Percentiles rank a stretch among this genome's conserved stretches.
Conservation (phyloP, 2,329 filamentous ascomycete species). For the Colletotrichum melonis region DNA sequence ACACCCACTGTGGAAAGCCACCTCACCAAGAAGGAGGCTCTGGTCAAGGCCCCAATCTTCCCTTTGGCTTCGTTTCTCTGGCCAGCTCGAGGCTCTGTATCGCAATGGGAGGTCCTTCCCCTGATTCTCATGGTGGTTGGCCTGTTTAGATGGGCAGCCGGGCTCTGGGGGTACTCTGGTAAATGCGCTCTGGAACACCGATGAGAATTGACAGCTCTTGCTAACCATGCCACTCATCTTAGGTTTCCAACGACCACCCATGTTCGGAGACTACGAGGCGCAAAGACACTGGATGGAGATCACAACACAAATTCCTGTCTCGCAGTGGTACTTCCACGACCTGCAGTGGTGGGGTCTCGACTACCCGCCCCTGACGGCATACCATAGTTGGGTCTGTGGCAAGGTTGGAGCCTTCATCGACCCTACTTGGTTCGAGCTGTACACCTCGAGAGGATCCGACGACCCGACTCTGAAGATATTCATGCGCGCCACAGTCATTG, state of each 20-base stretch:
- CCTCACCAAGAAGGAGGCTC: conserved; percentile 52
- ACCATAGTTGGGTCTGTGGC: conserved; percentile 96
- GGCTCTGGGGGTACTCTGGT: conserved; percentile 97
- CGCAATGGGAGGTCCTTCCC: conserved; percentile 93
- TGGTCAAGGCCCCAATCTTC: conserved; percentile 77
- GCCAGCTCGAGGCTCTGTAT: conserved; percentile 85
- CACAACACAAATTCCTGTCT: conserved; percentile 87
- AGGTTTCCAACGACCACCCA: conserved; percentile 85
- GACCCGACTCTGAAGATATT: conserved; percentile 87
- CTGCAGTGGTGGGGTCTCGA: conserved; percentile 98
- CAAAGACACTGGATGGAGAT: conserved; percentile 99
- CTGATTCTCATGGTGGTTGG: conserved; percentile 90
- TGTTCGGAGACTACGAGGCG: conserved; percentile 97
- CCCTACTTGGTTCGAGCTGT: conserved; percentile 87
- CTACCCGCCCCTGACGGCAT: conserved; percentile 96
- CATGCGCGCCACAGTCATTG: conserved; percentile 92
- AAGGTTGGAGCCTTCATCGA: conserved; percentile 85
- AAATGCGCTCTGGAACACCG: conserved; percentile 39
- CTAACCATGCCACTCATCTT: conserved; percentile 32
- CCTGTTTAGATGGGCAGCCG: conserved; percentile 91
- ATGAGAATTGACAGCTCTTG: background rate
- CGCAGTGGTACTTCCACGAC: conserved; percentile 98
- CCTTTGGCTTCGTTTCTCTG: conserved; percentile 94
- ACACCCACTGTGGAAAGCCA: conserved; percentile 12
- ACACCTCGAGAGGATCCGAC: conserved; percentile 84